Base-by-base conservation (phyloP, 2,329 filamentous ascomycete genomes). In the Scedosporium minutisporum region DNA sequence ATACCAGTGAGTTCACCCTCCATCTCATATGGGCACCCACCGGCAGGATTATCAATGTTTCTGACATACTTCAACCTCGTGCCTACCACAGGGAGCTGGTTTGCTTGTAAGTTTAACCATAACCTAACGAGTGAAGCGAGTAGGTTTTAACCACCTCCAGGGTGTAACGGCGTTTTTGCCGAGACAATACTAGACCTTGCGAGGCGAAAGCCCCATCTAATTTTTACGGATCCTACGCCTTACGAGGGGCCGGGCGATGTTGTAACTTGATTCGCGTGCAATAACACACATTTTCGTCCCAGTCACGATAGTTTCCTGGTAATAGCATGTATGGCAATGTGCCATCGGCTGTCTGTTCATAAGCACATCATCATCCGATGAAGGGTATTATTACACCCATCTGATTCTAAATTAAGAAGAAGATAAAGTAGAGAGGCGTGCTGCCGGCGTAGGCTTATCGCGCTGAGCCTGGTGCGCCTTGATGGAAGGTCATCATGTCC, bases 131-230 rank as follows among this genome's bases (percentile, higher is more conserved):
- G 12, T n/a, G 29, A 29, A 5, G 6, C 23, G 38, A 42, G 9
- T 4, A 16, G 23, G 27, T 14, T 14, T 18, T 62, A 23, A 62
- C 51, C 27, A 7, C 10, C 23, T 29, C 51, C 63, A 78, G 76
- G 93, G 95, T 95, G 95, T 10, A 99, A 99, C 68, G 95, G 91
- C 0, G 91, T 99, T 10, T 97, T 96, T 75, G 92, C 93, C 14
- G 88, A 91, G 73, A 96, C 93, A 0, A 91, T 99, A 57, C 77
- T 99, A 60, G 91, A 97, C 77, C 72, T 99, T 61, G 95, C 93
- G 1, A 87, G 88, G 74, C 80, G 93, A 72, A 96, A 96, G 74
- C 95, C 95, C 3, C 85, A 96, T 74, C 73, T 97, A 68, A 82
- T 97, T 46, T 96, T 97, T 14, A 75, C 83, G 58, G 85, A 84